A percentile compares a stretch with the other conserved stretches of the same genome.
Evolutionary conservation across 805 yeast genomes (phyloP).

Genomic region (Nakazawaea populi): DNA sequence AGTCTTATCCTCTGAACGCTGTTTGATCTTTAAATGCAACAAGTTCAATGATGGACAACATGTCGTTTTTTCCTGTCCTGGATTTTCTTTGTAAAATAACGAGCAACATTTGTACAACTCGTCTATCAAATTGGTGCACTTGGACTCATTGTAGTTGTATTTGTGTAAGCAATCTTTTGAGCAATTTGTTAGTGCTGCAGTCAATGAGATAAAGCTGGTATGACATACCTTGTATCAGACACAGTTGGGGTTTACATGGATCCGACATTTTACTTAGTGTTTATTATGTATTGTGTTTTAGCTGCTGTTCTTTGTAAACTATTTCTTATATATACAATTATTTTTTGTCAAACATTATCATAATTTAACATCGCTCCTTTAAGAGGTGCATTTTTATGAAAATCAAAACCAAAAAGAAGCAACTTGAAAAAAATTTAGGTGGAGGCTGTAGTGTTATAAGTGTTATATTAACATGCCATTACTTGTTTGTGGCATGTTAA

Average conservation of each 20-base stretch:
- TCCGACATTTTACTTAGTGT: slow-evolving; percentile 16
- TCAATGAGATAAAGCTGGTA: not conserved
- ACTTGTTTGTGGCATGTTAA: too few species aligned
- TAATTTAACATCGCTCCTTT: too few species aligned
- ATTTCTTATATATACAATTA: not conserved
- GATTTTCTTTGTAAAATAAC: slow-evolving; percentile 54
- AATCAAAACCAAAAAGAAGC: too few species aligned
- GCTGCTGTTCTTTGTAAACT: too few species aligned
- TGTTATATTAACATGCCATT: too few species aligned
- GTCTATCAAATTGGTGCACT: slow-evolving; percentile 66
- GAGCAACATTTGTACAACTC: slow-evolving; percentile 71
- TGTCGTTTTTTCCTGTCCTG: slow-evolving; percentile 53
- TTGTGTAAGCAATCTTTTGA: slow-evolving; percentile 53
- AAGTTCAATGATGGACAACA: slow-evolving; percentile 76
- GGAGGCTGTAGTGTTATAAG: too few species aligned
- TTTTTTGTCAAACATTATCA: not conserved
- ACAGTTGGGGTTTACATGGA: slow-evolving; percentile 75
- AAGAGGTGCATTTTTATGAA: too few species aligned
- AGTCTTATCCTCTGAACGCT: slow-evolving; percentile 46
- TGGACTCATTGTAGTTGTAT: slow-evolving; percentile 63
- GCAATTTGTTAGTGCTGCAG: not conserved
- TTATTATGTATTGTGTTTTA: too few species aligned
- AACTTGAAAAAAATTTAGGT: too few species aligned
- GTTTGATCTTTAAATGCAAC: slow-evolving; percentile 58
- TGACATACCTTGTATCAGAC: slow-evolving; percentile 65